Base-by-base conservation (phyloP, 306 rosid genomes). In the Vachellia collinsii region DNA sequence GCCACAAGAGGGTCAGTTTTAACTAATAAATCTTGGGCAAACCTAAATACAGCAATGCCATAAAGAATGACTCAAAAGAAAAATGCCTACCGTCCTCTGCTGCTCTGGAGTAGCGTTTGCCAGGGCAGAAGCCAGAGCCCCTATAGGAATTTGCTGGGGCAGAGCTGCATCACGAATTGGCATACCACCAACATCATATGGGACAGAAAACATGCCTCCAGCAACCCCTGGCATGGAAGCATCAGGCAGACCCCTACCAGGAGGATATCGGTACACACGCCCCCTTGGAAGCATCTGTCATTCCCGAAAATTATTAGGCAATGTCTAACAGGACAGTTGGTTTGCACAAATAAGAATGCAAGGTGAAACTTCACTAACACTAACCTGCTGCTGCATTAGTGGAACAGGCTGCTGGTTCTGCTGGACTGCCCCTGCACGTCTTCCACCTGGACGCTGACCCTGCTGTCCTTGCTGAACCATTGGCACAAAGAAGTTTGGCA, bases 401-500 rank as follows among this genome's bases (percentile, higher is more conserved):
- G 97, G 97, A 86, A 93, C 93, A 3, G 94, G 88, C 79, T 93
- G 99, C 91, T 95, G 99, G 71, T 76, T 81, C 85, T 91, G 99
- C 87, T 93, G 98, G 65, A 88, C 88, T 70, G 85, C 88, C 51
- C 98, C 97, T 1, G 88, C 82, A 20, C 99, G 98, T 80, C 99
- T 89, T 79, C 99, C 99, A 84, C 99, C 98, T 56, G 97, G 95
- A 65, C 97, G 95, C 83, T 90, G 99, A 36, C 94, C 97, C 74
- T 91, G 99, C 80, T 91, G 99, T 39, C 99, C 99, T 83, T 88
- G 99, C 80, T 89, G 98, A 88, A 93, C 97, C 99, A 96, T 96
- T 82, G 99, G 98, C 78, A 96, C 79, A 82, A 91, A 96, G 85
- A 90, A 96, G 82, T 96, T 96, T 78, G 97, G 95, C 90, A 93